Evolutionary conservation across 768 basidiomycete genomes (phyloP).

Genomic region (Mycena amicta): DNA sequence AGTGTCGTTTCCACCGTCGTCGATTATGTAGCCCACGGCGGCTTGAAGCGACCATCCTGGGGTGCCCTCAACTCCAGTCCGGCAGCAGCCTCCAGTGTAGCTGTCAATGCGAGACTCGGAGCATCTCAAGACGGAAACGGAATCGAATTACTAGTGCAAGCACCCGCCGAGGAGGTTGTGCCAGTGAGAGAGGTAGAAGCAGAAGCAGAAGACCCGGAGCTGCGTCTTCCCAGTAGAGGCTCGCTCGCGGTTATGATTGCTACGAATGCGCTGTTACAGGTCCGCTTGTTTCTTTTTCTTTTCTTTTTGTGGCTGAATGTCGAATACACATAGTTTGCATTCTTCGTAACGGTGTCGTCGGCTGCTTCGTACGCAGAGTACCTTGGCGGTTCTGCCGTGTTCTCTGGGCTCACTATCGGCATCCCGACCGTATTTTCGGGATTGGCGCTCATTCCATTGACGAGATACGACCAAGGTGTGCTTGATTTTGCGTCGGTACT

Average conservation of each 20-base stretch:
- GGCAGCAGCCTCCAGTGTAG: slow-evolving; percentile 2
- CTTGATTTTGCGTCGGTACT: not conserved
- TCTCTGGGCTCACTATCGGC: slow-evolving; percentile 69
- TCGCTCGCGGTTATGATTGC: slow-evolving; percentile 46
- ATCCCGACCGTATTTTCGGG: slow-evolving; percentile 68
- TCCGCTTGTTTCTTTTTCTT: slow-evolving; percentile 21
- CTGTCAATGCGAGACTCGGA: not conserved
- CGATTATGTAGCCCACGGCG: slow-evolving; percentile 15
- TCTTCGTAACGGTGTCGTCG: slow-evolving; percentile 72
- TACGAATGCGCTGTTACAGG: slow-evolving; percentile 50
- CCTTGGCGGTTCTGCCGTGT: slow-evolving; percentile 68
- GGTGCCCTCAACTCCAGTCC: slow-evolving; percentile 4
- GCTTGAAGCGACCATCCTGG: slow-evolving; percentile 11
- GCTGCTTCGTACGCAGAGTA: slow-evolving; percentile 63
- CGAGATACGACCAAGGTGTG: slow-evolving; percentile 56
- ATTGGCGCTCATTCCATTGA: slow-evolving; percentile 56
- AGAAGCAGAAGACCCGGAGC: slow-evolving; percentile 30
- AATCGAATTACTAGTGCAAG: not conserved
- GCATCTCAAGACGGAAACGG: too few species aligned
- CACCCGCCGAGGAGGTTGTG: not conserved
- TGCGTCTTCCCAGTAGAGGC: slow-evolving; percentile 47
- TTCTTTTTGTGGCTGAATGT: not conserved
- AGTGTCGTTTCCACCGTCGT: slow-evolving; percentile 16
- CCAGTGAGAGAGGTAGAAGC: not conserved
- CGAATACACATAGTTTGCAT: slow-evolving; percentile 43